Percentiles rank a stretch among this genome's conserved stretches.
Conservation (phyloP, 441 rosid genomes). For the Gossypium trilobum region DNA sequence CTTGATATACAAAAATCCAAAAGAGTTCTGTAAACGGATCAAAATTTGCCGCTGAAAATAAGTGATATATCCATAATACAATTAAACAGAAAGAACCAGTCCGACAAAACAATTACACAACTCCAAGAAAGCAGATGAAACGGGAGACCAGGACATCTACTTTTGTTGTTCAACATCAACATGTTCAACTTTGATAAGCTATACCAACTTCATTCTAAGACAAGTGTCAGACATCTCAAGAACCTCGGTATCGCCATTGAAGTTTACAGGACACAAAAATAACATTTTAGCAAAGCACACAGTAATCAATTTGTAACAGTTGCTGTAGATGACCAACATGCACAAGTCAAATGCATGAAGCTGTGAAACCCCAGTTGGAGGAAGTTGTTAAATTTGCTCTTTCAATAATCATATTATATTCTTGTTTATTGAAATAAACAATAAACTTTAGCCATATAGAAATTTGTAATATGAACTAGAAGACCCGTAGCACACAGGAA, state of each 20-base stretch:
- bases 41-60: background rate
- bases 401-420: background rate
- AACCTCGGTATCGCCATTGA: background rate
- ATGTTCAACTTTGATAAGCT: background rate
- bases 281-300: background rate
- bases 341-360: background rate
- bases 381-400: background rate
- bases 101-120: background rate
- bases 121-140: background rate
- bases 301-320: background rate
- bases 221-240: background rate
- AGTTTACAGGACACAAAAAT: background rate
- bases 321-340: background rate
- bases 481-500: no score
- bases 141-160: no score
- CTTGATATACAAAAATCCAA: slow-evolving; percentile 11
- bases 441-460: background rate
- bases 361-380: background rate
- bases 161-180: background rate
- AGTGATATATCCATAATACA: background rate
- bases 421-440: background rate
- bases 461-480: background rate
- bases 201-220: background rate
- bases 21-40: background rate
- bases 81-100: background rate